phyloP scores from a whole-genome alignment of 139 green algal species.

The Monoraphidium neglectum region DNA sequence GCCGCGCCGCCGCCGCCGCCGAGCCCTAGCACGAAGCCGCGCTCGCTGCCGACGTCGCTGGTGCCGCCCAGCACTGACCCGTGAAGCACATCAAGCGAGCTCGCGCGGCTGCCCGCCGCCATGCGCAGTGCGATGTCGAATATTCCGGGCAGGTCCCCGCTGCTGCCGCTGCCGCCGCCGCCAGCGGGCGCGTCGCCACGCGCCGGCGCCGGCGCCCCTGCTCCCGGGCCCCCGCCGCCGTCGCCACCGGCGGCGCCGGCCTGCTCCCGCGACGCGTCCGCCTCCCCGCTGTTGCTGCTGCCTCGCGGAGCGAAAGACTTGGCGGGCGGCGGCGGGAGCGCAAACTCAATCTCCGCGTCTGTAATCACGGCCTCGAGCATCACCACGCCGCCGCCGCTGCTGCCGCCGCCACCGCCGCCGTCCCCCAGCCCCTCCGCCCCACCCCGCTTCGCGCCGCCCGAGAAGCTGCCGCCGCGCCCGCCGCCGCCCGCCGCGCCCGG shows the following conservation, averaged over 20 bases:
- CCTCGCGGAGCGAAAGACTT: neutral
- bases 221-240: neutral
- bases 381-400: neutral
- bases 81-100: constrained; percentile 33
- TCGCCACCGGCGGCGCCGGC: neutral
- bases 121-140: constrained; percentile 39
- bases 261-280: neutral
- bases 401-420: neutral
- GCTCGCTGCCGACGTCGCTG: neutral
- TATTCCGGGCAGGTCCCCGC: constrained; percentile 42
- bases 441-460: neutral
- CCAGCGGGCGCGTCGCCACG: neutral
- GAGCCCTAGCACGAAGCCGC: neutral
- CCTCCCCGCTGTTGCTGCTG: neutral
- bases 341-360: neutral
- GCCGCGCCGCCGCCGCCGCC: neutral
- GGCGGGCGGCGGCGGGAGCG: neutral
- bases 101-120: constrained; percentile 32
- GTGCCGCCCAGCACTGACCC: constrained; percentile 25
- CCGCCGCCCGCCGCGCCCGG: too few species aligned
- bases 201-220: constrained; percentile 1
- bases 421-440: too few species aligned
- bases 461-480: neutral
- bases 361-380: too few species aligned
- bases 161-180: neutral